These are phyloP conservation scores for Peniophora sp. DNA, from an alignment of 1,284 basidiomycete species.

Conservation along the genomic window DNA sequence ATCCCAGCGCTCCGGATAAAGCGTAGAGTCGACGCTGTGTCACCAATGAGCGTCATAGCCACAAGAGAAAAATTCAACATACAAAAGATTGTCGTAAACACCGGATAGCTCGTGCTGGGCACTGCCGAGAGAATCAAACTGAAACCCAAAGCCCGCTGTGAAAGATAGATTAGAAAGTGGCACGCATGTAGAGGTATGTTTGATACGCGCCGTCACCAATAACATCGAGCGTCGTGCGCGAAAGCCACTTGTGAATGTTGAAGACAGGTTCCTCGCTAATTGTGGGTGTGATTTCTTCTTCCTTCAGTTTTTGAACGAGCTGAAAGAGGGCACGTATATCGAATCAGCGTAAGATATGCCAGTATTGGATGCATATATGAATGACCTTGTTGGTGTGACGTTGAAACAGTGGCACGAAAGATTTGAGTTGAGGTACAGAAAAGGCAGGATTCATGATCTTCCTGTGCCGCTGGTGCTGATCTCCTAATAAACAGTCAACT, in stretches of 20 bases:
- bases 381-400: not conserved
- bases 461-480: conserved; percentile 22
- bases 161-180: not conserved
- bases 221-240: conserved; percentile 15
- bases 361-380: not conserved
- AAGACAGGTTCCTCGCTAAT: conserved; percentile 4
- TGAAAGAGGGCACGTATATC: conserved; percentile 2
- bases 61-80: not conserved
- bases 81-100: conserved; percentile 15
- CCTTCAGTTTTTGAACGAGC: conserved; percentile 15
- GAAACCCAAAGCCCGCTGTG: conserved; percentile 16
- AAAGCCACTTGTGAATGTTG: conserved; percentile 14
- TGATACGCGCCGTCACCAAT: conserved; percentile 12
- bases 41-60: not conserved
- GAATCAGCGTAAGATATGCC: not conserved
- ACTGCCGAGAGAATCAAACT: conserved; percentile 16
- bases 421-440: conserved; percentile 9
- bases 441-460: conserved; percentile 24
- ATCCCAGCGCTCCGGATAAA: conserved; percentile 12
- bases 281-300: conserved; percentile 7
- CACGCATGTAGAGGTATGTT: not conserved
- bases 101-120: conserved; percentile 8
- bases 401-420: conserved; percentile 14
- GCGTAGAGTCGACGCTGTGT: conserved; percentile 12
- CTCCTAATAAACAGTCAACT: not conserved